Evolutionary conservation across 2,329 filamentous ascomycete species (phyloP), one percentile per base, ranked within the genome.

Genomic region (Macrophomina pseudophaseolina): DNA sequence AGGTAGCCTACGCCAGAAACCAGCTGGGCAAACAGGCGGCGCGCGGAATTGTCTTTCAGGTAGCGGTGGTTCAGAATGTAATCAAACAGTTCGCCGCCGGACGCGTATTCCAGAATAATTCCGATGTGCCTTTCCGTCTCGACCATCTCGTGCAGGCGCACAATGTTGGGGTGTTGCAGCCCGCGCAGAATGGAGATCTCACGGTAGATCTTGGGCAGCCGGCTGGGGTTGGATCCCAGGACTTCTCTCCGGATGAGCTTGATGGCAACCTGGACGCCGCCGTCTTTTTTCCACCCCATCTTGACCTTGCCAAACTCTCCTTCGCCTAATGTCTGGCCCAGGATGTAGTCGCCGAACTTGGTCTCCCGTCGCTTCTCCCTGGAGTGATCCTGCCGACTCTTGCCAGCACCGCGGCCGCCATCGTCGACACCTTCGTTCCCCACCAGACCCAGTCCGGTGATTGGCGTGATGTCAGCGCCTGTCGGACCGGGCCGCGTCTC

Each of bases 281-380:
- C 94, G 79, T 97, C 94, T 77, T 93, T 91, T 80, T 97, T 98
- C 95, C 95, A 99, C 32, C 95, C 95, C 75, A 98, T 88, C 80
- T 97, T 98, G 73, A 99, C 95, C 78, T 99, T 99, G 71, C 95
- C 95, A 77, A 99, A 99, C 80, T 99, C 95, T 69, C 95, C 95
- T 82, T 99, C 95, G 59, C 95, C 95, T 59, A 99, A 90, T 2
- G 94, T 98, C 78, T 97, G 94, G 42, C 95, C 95, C 3, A 99
- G 86, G 68, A 97, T 93, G 79, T 98, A 99, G 70, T 97, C 93
- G 68, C 94, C 94, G 76, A 99, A 98, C 71, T 92, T 94, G 49
- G 91, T 93, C 70, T 91, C 88, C 82, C 96, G 97, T 68, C 85
- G 80, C 23, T 82, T 80, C 53, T 77, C 74, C 65, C 80, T 80